Conservation (phyloP, 805 yeast genomes). For the Saccharomyces kudriavzevii region DNA sequence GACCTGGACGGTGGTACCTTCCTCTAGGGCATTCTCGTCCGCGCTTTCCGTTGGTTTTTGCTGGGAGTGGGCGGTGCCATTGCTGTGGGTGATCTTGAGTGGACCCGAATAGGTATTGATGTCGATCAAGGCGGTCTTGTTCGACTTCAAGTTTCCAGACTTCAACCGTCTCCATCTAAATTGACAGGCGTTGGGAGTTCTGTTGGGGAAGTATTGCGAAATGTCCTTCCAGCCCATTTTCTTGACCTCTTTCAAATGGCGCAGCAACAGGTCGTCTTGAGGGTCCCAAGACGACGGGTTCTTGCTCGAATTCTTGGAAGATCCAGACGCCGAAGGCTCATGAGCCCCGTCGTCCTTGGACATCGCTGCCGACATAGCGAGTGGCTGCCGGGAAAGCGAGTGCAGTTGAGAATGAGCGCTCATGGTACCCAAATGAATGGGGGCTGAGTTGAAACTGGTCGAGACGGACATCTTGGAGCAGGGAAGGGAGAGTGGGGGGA, state of each 20-base stretch:
- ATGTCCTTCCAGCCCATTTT: constrained; percentile 88
- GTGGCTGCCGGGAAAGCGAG: constrained; percentile 12
- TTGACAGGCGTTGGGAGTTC: constrained; percentile 87
- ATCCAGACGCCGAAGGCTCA: not conserved
- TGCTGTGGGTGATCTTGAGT: constrained; percentile 7
- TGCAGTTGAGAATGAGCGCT: constrained; percentile 19
- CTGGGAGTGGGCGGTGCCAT: not conserved
- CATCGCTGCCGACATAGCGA: not conserved
- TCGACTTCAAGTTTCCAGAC: constrained; percentile 35
- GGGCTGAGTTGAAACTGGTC: constrained; percentile 9
- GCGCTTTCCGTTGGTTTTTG: not conserved
- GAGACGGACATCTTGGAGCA: constrained; percentile 16
- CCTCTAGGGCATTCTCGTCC: not conserved
- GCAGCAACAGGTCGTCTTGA: constrained; percentile 59
- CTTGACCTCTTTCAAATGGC: constrained; percentile 73
- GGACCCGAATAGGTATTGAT: constrained; percentile 15
- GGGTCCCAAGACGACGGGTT: constrained; percentile 69
- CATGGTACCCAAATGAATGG: constrained; percentile 13
- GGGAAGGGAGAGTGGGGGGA: not conserved
- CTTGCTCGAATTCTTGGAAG: constrained; percentile 6
- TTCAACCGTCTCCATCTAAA: constrained; percentile 77
- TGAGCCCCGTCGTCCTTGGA: not conserved
- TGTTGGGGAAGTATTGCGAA: constrained; percentile 63
- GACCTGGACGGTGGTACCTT: not conserved
- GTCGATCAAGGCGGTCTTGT: constrained; percentile 22